Base-by-base conservation (phyloP, 108 stramenopile species). In the Fragilaria crotonensis region DNA sequence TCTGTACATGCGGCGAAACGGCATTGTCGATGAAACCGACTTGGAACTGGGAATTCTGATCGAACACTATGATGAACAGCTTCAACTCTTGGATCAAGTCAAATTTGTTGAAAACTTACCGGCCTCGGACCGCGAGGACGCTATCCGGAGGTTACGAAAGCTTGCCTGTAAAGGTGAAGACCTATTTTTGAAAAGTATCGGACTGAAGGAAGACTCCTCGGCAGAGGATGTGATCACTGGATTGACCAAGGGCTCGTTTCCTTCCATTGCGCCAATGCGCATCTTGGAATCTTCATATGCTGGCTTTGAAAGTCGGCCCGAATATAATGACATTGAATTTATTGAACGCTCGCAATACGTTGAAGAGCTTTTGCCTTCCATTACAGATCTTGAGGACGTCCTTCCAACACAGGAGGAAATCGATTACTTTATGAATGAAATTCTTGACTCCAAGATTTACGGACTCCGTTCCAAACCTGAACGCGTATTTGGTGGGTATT, bases 391-490 rank as follows among this genome's bases (percentile, higher is more conserved):
- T 60, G 70, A 77, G 54, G 69, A 60, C 0, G 30, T 59, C 2
- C 55, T 49, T 28, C 78, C 78, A 25, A 60, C 73, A 11, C 52
- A 60, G n/a, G 78, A 80, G 44, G 76, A 80, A 48, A 66, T 80
- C 17, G 59, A 64, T 65, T 58, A 41, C 27, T 69, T 72, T 19
- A 70, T 49, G 45, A 49, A 26, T 7, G 73, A 85, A 28, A 53
- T 81, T 25, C 54, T 86, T 50, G 66, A 63, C 21, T 63, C 60
- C 20, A 77, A 74, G 31, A 62, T 62, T 2, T 88, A 80, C 30
- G 78, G 76, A 66, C 80, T 81, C 3, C 67, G 66, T 23, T 66
- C 75, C 26, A 84, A 88, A 57, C 86, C 81, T 3, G 78, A 84
- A 54, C 44, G 62, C 23, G 73, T 88, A 28, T 62, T 77, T 18